Conservation (phyloP, 1,284 basidiomycete species). For the Calocybe gambosa region DNA sequence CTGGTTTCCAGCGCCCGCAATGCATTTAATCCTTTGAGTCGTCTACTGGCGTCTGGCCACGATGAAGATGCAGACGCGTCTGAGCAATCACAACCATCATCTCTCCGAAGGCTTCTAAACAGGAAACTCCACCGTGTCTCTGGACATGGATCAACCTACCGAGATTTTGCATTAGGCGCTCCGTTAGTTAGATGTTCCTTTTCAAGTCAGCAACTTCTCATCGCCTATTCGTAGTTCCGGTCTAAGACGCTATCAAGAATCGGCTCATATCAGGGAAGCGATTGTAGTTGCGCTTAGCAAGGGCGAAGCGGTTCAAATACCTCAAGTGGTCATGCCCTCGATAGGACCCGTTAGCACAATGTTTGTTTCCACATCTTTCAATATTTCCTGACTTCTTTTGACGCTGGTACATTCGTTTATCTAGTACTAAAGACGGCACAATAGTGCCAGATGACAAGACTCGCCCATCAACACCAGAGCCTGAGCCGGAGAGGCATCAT, state of each 20-base stretch:
- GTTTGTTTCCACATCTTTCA: background rate
- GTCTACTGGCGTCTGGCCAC: background rate
- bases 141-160: background rate
- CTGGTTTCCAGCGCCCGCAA: background rate
- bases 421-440: background rate
- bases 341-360: background rate
- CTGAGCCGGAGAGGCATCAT: background rate
- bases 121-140: background rate
- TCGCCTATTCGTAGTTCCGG: background rate
- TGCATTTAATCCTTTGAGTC: background rate
- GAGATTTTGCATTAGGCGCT: too few relatives aligned
- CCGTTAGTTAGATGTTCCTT: background rate
- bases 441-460: background rate
- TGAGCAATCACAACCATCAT: background rate
- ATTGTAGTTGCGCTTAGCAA: background rate
- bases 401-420: too few relatives aligned
- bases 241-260: background rate
- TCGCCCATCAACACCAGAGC: constrained; percentile 1
- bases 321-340: background rate
- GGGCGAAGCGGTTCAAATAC: background rate
- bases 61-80: background rate
- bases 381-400: background rate
- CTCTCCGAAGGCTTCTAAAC: background rate
- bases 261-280: background rate
- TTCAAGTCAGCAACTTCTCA: too few relatives aligned